Conservation (phyloP, 2,329 filamentous ascomycete genomes). For the Dactylonectria estremocensis region DNA sequence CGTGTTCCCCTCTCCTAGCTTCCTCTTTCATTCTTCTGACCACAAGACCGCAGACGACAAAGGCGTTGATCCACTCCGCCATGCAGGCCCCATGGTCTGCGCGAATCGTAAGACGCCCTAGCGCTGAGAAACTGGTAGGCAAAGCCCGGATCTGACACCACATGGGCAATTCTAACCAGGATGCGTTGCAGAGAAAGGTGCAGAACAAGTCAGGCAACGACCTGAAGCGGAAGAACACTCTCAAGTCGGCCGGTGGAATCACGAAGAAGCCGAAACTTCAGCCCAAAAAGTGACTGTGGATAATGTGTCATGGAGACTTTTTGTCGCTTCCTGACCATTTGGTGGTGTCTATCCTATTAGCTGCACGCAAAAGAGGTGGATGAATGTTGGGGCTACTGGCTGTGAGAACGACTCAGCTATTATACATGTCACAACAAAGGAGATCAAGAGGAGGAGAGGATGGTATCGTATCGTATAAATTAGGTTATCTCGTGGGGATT, state of each 20-base stretch:
- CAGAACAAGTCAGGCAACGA: constrained; percentile 46
- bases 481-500: too few relatives aligned
- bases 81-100: constrained; percentile 41
- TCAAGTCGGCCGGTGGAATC: constrained; percentile 27
- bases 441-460: not conserved
- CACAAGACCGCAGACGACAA: constrained; percentile 27
- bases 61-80: constrained; percentile 45
- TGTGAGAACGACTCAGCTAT: too few relatives aligned
- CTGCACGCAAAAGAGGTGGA: too few relatives aligned
- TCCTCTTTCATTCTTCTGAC: too few relatives aligned
- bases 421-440: not conserved
- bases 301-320: too few relatives aligned
- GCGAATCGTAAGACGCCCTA: constrained; percentile 41
- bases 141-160: not conserved
- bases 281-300: not conserved
- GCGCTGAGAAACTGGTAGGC: constrained; percentile 39
- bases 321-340: too few relatives aligned
- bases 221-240: constrained; percentile 37
- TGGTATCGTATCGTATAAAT: too few relatives aligned
- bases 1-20: not conserved
- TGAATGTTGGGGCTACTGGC: too few relatives aligned
- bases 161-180: not conserved
- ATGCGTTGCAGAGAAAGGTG: constrained; percentile 35
- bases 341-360: too few relatives aligned
- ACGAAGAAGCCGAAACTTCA: constrained; percentile 28